These are phyloP conservation scores for Gynostemma pentaphyllum DNA, from an alignment of 306 rosid species.

Conservation along the genomic window DNA sequence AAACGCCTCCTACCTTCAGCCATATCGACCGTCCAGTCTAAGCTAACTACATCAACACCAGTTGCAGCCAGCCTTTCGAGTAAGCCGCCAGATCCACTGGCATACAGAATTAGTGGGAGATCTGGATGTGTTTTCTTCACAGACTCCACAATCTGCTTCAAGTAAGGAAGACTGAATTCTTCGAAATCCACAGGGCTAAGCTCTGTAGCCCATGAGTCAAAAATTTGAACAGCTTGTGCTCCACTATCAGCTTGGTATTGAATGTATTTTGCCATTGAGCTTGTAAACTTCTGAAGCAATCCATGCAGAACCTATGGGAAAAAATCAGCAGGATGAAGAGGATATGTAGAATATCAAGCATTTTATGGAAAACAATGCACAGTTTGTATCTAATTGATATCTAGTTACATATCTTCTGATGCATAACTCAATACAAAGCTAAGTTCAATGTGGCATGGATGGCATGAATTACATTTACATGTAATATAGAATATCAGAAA, in stretches of 20 bases:
- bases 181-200: conserved; percentile 92
- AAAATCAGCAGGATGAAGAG: too few relatives aligned
- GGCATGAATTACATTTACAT: neutral
- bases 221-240: conserved; percentile 96
- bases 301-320: conserved; percentile 66
- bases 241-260: conserved; percentile 90
- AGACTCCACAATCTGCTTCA: conserved; percentile 76
- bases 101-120: conserved; percentile 87
- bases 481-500: neutral
- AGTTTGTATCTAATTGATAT: neutral
- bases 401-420: neutral
- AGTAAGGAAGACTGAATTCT: conserved; percentile 87
- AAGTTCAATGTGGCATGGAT: neutral
- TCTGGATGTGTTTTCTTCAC: conserved; percentile 73
- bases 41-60: conserved; percentile 83
- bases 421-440: neutral
- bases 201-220: conserved; percentile 94
- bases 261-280: conserved; percentile 77
- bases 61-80: conserved; percentile 85
- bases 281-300: conserved; percentile 64
- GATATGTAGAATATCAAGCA: too few relatives aligned
- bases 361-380: too few relatives aligned
- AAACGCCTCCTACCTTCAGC: conserved; percentile 83
- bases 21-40: conserved; percentile 99
- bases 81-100: conserved; percentile 94